These are phyloP conservation scores for Jamesozyma gamospora DNA, from an alignment of 805 yeast genomes.

Conservation along the genomic window DNA sequence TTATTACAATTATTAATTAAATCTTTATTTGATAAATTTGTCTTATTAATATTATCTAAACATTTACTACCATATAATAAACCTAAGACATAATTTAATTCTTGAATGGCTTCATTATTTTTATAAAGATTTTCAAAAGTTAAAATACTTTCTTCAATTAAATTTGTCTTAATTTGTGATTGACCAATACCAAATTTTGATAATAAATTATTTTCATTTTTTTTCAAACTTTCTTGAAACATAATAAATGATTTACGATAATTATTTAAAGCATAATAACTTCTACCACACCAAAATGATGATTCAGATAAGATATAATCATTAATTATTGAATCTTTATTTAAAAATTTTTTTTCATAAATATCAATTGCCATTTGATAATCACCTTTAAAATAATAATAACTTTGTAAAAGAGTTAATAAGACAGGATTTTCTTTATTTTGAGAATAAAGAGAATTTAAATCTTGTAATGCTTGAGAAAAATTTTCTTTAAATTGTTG, in stretches of 20 bases:
- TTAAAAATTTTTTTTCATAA: conserved; percentile 38
- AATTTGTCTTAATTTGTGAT: conserved; percentile 64
- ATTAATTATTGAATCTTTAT: conserved; percentile 28
- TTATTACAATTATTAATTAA: conserved; percentile 29
- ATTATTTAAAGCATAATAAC: conserved; percentile 50
- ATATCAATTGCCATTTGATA: conserved; percentile 48
- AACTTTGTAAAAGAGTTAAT: conserved; percentile 57
- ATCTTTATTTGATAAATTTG: conserved; percentile 14
- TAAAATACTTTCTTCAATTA: conserved; percentile 73
- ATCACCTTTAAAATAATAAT: conserved; percentile 59
- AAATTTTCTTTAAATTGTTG: conserved; percentile 55
- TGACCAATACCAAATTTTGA: conserved; percentile 82
- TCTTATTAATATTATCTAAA: conserved; percentile 10
- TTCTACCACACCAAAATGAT: conserved; percentile 79
- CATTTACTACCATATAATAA: conserved; percentile 52
- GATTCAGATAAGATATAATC: conserved; percentile 47
- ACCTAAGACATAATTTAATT: conserved; percentile 70
- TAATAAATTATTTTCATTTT: conserved; percentile 53
- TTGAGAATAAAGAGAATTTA: conserved; percentile 30
- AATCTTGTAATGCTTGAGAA: conserved; percentile 43
- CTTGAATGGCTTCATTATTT: conserved; percentile 57
- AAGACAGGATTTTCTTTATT: conserved; percentile 49
- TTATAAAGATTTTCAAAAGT: conserved; percentile 70
- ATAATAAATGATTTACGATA: conserved; percentile 58
- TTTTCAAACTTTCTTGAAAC: conserved; percentile 62